phyloP scores from a whole-genome alignment of 495 filamentous ascomycete species.

The Aeminium ludgeri region DNA sequence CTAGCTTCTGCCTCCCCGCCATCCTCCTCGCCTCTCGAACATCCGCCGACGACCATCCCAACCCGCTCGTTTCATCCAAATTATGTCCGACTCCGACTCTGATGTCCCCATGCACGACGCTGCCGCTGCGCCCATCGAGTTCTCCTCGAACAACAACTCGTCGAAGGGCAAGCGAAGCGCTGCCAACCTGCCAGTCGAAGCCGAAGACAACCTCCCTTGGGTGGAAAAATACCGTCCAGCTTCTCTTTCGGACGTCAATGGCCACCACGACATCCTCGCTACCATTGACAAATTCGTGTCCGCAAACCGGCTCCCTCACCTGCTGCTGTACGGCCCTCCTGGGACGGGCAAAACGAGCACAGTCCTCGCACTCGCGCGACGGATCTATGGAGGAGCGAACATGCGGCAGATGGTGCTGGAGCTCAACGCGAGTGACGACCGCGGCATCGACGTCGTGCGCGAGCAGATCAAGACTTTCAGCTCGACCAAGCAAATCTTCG shows the following conservation, averaged over 20 bases:
- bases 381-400: conserved; percentile 83
- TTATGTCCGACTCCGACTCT: conserved; percentile 32
- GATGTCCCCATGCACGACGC: conserved; percentile 75
- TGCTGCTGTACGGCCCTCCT: conserved; percentile 52
- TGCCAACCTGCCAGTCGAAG: conserved; percentile 84
- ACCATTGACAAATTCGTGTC: conserved; percentile 97
- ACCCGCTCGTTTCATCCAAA: conserved; percentile 1
- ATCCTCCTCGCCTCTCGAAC: too few relatives aligned
- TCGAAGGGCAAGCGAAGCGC: conserved; percentile 78
- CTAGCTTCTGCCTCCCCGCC: too few relatives aligned
- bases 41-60: too few relatives aligned
- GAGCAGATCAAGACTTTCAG: conserved; percentile 99
- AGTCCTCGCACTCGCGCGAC: conserved; percentile 58
- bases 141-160: conserved; percentile 42
- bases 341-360: conserved; percentile 34
- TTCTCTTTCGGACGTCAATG: conserved; percentile 78
- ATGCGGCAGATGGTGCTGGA: conserved; percentile 97
- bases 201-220: conserved; percentile 91
- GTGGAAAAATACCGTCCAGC: conserved; percentile 96
- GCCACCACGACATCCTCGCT: conserved; percentile 92
- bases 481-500: conserved; percentile 57
- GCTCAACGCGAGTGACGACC: conserved; percentile 89
- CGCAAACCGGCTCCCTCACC: conserved; percentile 81
- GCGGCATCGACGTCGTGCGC: conserved; percentile 94
- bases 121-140: conserved; percentile 38